Evolutionary conservation across 306 rosid species (phyloP), one percentile per base, ranked within the genome.

Genomic region (Dryas octopetala): DNA sequence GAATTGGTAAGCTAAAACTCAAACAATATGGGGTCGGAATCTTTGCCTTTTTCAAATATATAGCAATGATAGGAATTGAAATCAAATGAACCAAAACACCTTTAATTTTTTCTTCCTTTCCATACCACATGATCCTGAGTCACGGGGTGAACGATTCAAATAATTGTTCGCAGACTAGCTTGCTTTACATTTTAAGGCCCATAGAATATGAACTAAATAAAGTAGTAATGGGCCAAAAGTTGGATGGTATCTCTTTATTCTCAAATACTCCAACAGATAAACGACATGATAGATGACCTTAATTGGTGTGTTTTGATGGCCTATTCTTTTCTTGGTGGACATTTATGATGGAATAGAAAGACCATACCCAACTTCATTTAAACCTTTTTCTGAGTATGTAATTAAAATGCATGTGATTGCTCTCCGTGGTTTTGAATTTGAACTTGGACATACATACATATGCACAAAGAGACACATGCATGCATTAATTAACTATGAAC

Each of bases 121-220:
- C 62, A 53, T 46, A 1, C 7, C 57, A 5, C 57, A 52, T 52
- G n/a, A 5, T n/a, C 4, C 15, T 7, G 47, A 69, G 61, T 69
- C 73, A 69, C 73, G 61, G 61, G 15, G 5, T 69, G 48, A 51
- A 69, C 47, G 15, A 49, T 67, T n/a, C 41, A 69, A 15, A 69
- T 68, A 68, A 32, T 68, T 32, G 32, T 5, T 14, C 14, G 32
- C 6, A 48, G 23, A 7, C 58, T 16, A 6, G 61, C 49, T 51
- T 51, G 51, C 19, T 28, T 6, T 67, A 9, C 40, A 62, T 19
- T 17, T 10, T 13, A 11, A 28, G 64, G 64, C 26, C 44, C 44
- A 60, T 28, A 10, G 38, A 17, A 57, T 7, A 57, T 57, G 4
- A 57, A 57, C 62, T 17, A 66, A 66, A 23, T 5, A 32, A 14